Percentiles rank a stretch among this genome's conserved stretches.
Evolutionary conservation across 495 filamentous ascomycete species (phyloP).

Genomic region (Xylaria intraflava): DNA sequence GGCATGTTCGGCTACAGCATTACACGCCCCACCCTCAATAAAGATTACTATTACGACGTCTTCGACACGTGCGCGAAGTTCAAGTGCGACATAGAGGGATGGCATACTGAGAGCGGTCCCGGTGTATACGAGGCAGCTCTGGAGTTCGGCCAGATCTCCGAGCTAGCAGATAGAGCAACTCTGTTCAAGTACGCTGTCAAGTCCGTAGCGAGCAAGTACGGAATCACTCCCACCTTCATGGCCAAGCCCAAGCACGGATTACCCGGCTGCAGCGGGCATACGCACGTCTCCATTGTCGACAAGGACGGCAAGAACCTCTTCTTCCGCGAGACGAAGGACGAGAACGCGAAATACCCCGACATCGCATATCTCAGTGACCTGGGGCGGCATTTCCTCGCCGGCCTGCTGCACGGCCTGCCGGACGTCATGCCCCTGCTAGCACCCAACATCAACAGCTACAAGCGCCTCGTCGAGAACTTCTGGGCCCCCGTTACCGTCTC

Average conservation of each 20-base stretch:
- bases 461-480: conserved; percentile 95
- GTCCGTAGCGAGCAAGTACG: conserved; percentile 73
- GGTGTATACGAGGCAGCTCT: conserved; percentile 95
- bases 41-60: conserved; percentile 89
- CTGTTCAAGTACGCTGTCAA: conserved; percentile 96
- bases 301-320: conserved; percentile 71
- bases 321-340: conserved; percentile 61
- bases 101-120: conserved; percentile 95
- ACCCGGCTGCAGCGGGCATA: conserved; percentile 90
- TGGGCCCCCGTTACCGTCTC: conserved; percentile 97
- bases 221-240: conserved; percentile 97
- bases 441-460: conserved; percentile 94
- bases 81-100: conserved; percentile 80
- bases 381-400: conserved; percentile 89
- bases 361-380: conserved; percentile 75
- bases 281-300: conserved; percentile 81
- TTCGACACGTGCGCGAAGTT: conserved; percentile 80
- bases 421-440: conserved; percentile 94
- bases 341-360: conserved; percentile 63
- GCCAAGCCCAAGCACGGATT: conserved; percentile 89
- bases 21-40: conserved; percentile 85
- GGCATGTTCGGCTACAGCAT: conserved; percentile 98
- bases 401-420: conserved; percentile 78
- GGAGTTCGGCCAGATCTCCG: conserved; percentile 71
- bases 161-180: conserved; percentile 85